Percentiles rank a stretch among this genome's conserved stretches.
Evolutionary conservation across 176 grass and related monocot species (phyloP).

Genomic region (Panicum miliaceum): DNA sequence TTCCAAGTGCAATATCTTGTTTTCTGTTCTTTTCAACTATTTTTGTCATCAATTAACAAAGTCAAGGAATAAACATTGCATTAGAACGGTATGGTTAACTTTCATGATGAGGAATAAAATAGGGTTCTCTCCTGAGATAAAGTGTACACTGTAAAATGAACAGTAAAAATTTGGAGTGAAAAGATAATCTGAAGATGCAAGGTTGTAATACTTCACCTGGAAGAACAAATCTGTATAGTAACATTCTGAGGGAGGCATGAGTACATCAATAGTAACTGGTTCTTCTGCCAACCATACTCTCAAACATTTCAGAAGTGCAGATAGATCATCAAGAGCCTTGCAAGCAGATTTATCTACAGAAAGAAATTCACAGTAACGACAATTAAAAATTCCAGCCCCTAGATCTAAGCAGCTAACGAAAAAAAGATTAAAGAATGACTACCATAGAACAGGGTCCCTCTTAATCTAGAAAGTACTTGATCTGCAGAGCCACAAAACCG

Average conservation of each 20-base stretch:
- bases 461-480: slow-evolving; percentile 91
- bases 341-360: slow-evolving; percentile 84
- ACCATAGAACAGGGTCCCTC: slow-evolving; percentile 86
- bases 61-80: neutral
- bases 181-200: slow-evolving; percentile 10
- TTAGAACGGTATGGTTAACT: slow-evolving; percentile 10
- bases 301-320: slow-evolving; percentile 75
- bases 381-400: slow-evolving; percentile 14
- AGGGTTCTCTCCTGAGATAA: slow-evolving; percentile 14
- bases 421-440: slow-evolving; percentile 44
- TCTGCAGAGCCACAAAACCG: slow-evolving; percentile 89
- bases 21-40: neutral
- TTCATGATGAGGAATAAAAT: slow-evolving; percentile 2
- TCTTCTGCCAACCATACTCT: slow-evolving; percentile 75
- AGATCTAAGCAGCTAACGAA: slow-evolving; percentile 22
- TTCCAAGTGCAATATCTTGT: neutral
- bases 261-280: slow-evolving; percentile 82
- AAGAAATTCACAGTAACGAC: slow-evolving; percentile 6
- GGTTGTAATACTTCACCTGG: slow-evolving; percentile 60
- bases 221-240: slow-evolving; percentile 84
- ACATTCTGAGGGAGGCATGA: slow-evolving; percentile 94
- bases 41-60: neutral
- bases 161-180: neutral
- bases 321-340: slow-evolving; percentile 90
- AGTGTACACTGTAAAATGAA: neutral